Evolutionary conservation across 768 basidiomycete genomes (phyloP), one percentile per base, ranked within the genome.

Genomic region (Auriscalpium orientale): DNA sequence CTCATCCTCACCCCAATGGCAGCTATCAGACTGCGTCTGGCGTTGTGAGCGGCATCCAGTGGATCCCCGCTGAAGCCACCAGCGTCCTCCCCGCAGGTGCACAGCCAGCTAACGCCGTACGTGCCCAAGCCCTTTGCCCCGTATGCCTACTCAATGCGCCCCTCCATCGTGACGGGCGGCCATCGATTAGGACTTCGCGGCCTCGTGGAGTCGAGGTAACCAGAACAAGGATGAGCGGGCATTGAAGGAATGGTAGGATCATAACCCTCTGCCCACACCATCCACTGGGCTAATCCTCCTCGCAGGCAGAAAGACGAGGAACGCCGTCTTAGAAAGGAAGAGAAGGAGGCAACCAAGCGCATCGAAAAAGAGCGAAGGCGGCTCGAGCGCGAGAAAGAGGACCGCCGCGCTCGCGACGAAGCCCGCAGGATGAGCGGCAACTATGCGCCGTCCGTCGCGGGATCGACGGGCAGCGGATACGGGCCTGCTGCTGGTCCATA

Each of bases 21-120:
- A 90, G 89, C 64, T 91, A 91, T 71, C 82, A 84, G 63, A 89
- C 87, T 1, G 71, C 82, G 10, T 77, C 75, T 62, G 88, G 87
- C 8, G 60, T 87, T 28, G 81, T 90, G 35, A 77, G 71, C 55
- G 89, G 89, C 13, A 80, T 80, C 52, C 79, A 80, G 56, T 80
- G 78, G 70, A 80, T 89, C 28, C 86, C 87, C 18, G 81, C 79
- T n/a, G 88, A 90, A 62, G 76, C 84, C 1, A 84, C 84, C 0
- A 72, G 77, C 45, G 76, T 83, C 46, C 61, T 83, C 48, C 88
- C 87, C 43, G 50, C 70, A 11, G 85, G 82, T 4, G 83, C 83
- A 28, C 78, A 74, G 53, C 82, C 82, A 9, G 85, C 84, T 5
- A 78, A 70, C 62, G 66, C 74, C 48, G 87, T 84, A 54, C 64